A percentile compares a stretch with the other conserved stretches of the same genome.
Evolutionary conservation across 148 eudicot species (phyloP).

Genomic region (Cornus controversa): DNA sequence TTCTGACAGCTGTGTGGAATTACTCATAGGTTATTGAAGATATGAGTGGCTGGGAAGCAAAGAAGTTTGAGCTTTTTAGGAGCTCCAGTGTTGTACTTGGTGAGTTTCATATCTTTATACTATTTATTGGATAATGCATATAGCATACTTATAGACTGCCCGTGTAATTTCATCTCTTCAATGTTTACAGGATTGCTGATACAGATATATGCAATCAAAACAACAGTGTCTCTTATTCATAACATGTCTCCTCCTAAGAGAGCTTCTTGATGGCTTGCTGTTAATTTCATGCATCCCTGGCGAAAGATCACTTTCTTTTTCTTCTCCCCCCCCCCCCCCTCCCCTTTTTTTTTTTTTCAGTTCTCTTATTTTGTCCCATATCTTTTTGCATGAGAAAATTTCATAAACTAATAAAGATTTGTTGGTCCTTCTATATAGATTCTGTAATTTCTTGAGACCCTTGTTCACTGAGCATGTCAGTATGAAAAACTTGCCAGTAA

Average conservation of each 20-base stretch:
- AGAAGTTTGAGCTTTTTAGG: constrained; percentile 36
- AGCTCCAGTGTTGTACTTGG: constrained; percentile 37
- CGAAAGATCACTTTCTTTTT: neutral
- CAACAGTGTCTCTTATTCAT: constrained; percentile 43
- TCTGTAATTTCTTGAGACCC: too few relatives aligned
- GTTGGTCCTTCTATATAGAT: too few relatives aligned
- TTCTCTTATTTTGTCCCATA: neutral
- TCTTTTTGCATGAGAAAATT: neutral
- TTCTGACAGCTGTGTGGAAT: neutral
- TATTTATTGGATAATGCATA: neutral
- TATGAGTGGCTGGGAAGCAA: constrained; percentile 37
- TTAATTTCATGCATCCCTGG: constrained; percentile 6
- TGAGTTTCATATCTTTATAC: constrained; percentile 21
- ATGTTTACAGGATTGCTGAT: constrained; percentile 45
- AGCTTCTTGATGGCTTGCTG: constrained; percentile 35
- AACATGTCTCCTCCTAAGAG: constrained; percentile 75
- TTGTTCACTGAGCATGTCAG: too few relatives aligned
- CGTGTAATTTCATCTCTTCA: neutral
- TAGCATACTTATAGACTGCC: neutral
- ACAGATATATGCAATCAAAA: constrained; percentile 38
- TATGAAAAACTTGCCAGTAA: too few relatives aligned
- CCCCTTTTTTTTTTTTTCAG: constrained; percentile 8
- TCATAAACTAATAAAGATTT: neutral
- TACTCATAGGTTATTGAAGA: constrained; percentile 31
- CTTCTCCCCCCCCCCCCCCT: too few relatives aligned